Evolutionary conservation across 1,139 yeast genomes (phyloP).

Genomic region (Nakaseomyces nivariensis): DNA sequence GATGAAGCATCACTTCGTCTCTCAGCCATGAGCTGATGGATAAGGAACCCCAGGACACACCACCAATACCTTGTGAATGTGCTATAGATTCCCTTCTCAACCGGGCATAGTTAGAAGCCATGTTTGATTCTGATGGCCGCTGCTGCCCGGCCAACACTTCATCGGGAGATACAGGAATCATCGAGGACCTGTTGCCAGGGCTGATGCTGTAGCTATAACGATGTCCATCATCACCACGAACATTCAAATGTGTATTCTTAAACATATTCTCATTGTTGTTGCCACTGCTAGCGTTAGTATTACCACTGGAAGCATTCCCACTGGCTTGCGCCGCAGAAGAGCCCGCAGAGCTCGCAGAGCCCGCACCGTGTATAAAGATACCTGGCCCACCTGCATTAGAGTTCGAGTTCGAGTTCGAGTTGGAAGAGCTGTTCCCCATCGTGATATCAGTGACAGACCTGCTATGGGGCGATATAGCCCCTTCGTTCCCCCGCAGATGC

Average conservation of each 20-base stretch:
- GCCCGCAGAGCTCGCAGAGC: neutral
- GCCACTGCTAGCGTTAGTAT: neutral
- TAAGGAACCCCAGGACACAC: conserved; percentile 95
- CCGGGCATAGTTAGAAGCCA: conserved; percentile 31
- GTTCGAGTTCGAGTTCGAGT: neutral
- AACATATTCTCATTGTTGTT: neutral
- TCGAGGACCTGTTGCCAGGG: neutral
- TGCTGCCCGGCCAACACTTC: neutral
- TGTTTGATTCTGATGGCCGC: neutral
- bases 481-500: neutral
- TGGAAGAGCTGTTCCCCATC: neutral
- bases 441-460: neutral
- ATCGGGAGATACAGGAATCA: neutral
- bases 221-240: conserved; percentile 1
- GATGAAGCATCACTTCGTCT: conserved; percentile 62
- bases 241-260: conserved; percentile 3
- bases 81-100: conserved; percentile 84
- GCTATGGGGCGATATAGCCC: conserved; percentile 1
- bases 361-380: neutral
- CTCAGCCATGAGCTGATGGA: conserved; percentile 93
- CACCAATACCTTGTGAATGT: conserved; percentile 96
- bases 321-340: neutral
- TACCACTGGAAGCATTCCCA: neutral
- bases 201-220: neutral
- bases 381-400: neutral